Base-by-base conservation (phyloP, 1,139 yeast species). In the Geotrichum citri-aurantii region DNA sequence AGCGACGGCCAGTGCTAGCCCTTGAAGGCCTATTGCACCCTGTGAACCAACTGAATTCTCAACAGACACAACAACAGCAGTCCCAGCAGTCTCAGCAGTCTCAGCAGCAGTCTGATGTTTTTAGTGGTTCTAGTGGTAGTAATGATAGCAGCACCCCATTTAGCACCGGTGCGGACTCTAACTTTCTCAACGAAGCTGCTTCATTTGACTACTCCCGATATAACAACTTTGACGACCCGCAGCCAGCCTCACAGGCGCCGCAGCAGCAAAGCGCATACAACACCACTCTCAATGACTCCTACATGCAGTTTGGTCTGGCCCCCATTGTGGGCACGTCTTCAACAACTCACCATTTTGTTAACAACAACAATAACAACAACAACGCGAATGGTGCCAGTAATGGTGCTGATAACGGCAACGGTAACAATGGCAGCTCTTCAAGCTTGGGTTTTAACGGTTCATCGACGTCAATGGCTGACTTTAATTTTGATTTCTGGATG, bases 401-500 rank as follows among this genome's bases (percentile, higher is more conserved):
- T 21, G 8, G 33, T 12, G 27, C 11, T 19, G 33, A 23, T n/a
- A 33, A 29, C 27, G 33, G 21, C n/a, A 52, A 7, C 31, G 14
- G 17, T 23, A 12, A 29, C 19, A 31, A 3, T 17, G 12, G 23
- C 27, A 19, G 21, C 7, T 2, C 52, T 29, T 14, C 37, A 50
- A 31, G 44, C 50, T 31, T 5, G 23, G 26, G 12, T 19, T 24
- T 29, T n/a, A 7, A 19, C 10, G 44, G 44, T 10, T 31, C 27
- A 14, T 37, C 47, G 52, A 54, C 50, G 23, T 27, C 56, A 21
- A 48, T 58, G 50, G 48, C 58, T 63, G 70, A 68, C 31, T 64
- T 69, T 62, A 69, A 68, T 42, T 68, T 70, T 58, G 73, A 71
- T 57, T 88, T 88, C 67, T 77, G 84, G 58, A 83, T 81, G 65